These are phyloP conservation scores for Diplodia sapinea DNA, from an alignment of 2,329 filamentous ascomycete species.

Conservation along the genomic window DNA sequence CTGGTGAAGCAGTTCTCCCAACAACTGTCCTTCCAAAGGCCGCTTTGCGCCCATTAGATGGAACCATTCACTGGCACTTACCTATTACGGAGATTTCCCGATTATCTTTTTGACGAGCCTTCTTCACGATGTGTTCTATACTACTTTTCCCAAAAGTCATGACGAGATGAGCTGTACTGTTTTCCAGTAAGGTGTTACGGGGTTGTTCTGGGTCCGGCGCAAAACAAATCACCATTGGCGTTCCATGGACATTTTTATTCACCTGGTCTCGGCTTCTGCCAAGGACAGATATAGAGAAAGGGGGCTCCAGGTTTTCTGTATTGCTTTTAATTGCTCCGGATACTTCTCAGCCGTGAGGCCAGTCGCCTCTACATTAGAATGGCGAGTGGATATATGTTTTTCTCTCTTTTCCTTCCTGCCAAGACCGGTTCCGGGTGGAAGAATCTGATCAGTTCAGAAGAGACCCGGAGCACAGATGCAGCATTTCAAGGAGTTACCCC, in stretches of 20 bases:
- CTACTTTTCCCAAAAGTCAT: slow-evolving; percentile 43
- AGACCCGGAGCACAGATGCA: slow-evolving; percentile 23
- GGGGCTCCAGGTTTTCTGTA: slow-evolving; percentile 14
- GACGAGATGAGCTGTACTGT: slow-evolving; percentile 43
- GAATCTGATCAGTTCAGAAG: slow-evolving; percentile 15
- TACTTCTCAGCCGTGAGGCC: slow-evolving; percentile 4
- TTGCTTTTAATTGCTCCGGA: slow-evolving; percentile 23
- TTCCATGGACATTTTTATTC: slow-evolving; percentile 9
- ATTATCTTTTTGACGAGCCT: slow-evolving; percentile 36
- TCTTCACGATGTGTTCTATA: slow-evolving; percentile 44
- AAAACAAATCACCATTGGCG: slow-evolving; percentile 25
- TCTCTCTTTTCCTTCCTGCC: neutral
- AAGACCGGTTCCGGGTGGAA: slow-evolving; percentile 14
- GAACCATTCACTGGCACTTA: slow-evolving; percentile 14
- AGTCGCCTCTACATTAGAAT: slow-evolving; percentile 21
- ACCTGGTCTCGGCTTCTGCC: slow-evolving; percentile 5
- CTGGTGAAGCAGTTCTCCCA: slow-evolving; percentile 45
- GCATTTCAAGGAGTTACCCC: slow-evolving; percentile 28
- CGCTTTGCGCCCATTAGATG: slow-evolving; percentile 47
- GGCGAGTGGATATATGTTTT: slow-evolving; percentile 28
- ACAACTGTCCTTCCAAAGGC: slow-evolving; percentile 47
- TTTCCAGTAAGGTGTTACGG: slow-evolving; percentile 31
- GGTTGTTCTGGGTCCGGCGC: slow-evolving; percentile 22
- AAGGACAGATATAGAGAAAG: slow-evolving; percentile 24
- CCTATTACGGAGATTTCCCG: slow-evolving; percentile 33